Percentiles rank a stretch among this genome's conserved stretches.
These are phyloP conservation scores for Umbelopsis sp. DNA, from an alignment of 192 early-diverging fungal species.

Conservation along the genomic window DNA sequence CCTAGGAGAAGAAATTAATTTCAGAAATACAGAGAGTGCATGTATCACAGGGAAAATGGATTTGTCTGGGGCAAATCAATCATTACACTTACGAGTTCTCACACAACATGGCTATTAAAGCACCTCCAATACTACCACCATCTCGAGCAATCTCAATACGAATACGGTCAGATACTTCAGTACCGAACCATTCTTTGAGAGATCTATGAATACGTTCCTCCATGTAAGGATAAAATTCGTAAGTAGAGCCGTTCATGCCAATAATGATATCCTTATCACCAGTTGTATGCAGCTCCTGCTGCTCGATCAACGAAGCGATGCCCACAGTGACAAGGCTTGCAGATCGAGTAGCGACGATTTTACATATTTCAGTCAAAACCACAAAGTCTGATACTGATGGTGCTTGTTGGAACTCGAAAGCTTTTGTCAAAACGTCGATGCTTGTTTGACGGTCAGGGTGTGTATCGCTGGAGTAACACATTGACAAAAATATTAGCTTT, in stretches of 20 bases:
- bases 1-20: neutral
- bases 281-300: conserved; percentile 30
- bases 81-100: conserved; percentile 9
- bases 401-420: conserved; percentile 51
- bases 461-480: conserved; percentile 55
- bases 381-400: conserved; percentile 56
- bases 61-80: neutral
- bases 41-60: neutral
- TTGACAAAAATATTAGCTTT: conserved; percentile 28
- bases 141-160: conserved; percentile 73
- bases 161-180: conserved; percentile 66
- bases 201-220: conserved; percentile 74
- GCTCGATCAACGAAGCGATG: conserved; percentile 55
- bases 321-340: conserved; percentile 80
- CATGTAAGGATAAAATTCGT: conserved; percentile 88
- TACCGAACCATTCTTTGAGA: conserved; percentile 72
- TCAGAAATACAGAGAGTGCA: too few species aligned
- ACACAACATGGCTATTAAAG: conserved; percentile 64
- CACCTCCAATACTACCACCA: conserved; percentile 77
- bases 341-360: conserved; percentile 79
- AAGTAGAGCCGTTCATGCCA: conserved; percentile 90
- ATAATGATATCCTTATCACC: conserved; percentile 62
- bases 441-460: conserved; percentile 61
- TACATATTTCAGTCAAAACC: conserved; percentile 67
- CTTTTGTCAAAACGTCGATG: conserved; percentile 56